Conservation (phyloP, 2,329 filamentous ascomycete genomes). For the Trichophyton simii region DNA sequence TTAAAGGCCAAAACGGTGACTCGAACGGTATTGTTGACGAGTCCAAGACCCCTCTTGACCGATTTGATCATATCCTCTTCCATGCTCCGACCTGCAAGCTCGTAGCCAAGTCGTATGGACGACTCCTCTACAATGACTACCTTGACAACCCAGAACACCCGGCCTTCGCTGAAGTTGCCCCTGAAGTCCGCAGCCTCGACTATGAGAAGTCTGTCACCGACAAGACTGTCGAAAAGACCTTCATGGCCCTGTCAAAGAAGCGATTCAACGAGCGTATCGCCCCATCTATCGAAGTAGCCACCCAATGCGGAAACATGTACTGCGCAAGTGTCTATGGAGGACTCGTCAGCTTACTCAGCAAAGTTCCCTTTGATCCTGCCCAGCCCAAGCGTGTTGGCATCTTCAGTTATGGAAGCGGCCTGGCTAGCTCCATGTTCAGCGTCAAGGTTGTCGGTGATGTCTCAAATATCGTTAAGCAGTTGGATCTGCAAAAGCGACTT, state of each 20-base stretch:
- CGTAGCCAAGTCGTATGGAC: constrained; percentile 72
- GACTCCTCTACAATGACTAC: constrained; percentile 78
- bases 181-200: constrained; percentile 64
- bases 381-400: constrained; percentile 61
- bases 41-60: constrained; percentile 55
- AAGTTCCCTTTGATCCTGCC: constrained; percentile 50
- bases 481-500: constrained; percentile 59
- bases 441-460: constrained; percentile 54
- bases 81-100: constrained; percentile 80
- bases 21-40: constrained; percentile 21
- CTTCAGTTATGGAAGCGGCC: constrained; percentile 69
- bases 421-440: constrained; percentile 63
- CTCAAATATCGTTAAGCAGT: constrained; percentile 51
- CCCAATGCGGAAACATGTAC: constrained; percentile 58
- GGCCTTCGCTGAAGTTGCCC: constrained; percentile 60
- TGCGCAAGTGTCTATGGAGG: constrained; percentile 48
- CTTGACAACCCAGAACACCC: constrained; percentile 54
- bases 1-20: constrained; percentile 37
- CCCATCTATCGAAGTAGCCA: constrained; percentile 62
- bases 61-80: constrained; percentile 74
- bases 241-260: constrained; percentile 75
- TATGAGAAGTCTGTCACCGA: constrained; percentile 69
- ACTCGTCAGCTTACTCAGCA: constrained; percentile 48
- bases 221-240: constrained; percentile 75
- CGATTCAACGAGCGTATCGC: constrained; percentile 65